phyloP scores from a whole-genome alignment of 2,329 filamentous ascomycete genomes.

The Chaetothyriales sp. region DNA sequence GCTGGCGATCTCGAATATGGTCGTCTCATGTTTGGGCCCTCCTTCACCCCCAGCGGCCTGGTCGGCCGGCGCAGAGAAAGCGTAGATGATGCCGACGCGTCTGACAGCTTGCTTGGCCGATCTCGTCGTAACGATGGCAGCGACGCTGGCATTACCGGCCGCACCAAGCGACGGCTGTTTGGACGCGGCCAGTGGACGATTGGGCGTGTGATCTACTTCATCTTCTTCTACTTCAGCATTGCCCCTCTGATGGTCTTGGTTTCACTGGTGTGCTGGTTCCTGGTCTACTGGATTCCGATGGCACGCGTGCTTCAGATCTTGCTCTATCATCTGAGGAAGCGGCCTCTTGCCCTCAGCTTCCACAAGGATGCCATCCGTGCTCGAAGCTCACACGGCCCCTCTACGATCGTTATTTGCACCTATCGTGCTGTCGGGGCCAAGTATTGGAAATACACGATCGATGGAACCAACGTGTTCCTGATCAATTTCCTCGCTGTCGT shows the following conservation, averaged over 20 bases:
- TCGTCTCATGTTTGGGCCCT: slow-evolving; percentile 85
- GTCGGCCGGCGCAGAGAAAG: slow-evolving; percentile 76
- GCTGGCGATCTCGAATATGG: slow-evolving; percentile 93
- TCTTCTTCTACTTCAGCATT: slow-evolving; percentile 88
- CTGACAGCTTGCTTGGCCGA: slow-evolving; percentile 70
- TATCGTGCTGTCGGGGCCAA: slow-evolving; percentile 86
- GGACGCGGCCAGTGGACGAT: slow-evolving; percentile 92
- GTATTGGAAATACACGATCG: slow-evolving; percentile 99
- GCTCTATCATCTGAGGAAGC: slow-evolving; percentile 78
- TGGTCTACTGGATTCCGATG: slow-evolving; percentile 98
- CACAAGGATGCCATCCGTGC: slow-evolving; percentile 69
- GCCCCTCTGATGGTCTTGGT: slow-evolving; percentile 74
- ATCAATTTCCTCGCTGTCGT: slow-evolving; percentile 93
- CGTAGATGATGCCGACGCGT: slow-evolving; percentile 77
- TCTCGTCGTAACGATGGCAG: slow-evolving; percentile 38
- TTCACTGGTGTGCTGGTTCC: slow-evolving; percentile 80
- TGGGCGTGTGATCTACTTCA: slow-evolving; percentile 86
- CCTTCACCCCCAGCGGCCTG: slow-evolving; percentile 44
- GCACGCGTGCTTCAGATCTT: slow-evolving; percentile 83
- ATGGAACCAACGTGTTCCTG: slow-evolving; percentile 96
- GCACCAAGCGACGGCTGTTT: slow-evolving; percentile 71
- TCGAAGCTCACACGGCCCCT: slow-evolving; percentile 53
- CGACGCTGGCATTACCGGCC: slow-evolving; percentile 23
- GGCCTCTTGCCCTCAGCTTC: slow-evolving; percentile 84
- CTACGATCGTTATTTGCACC: slow-evolving; percentile 85